phyloP scores from a whole-genome alignment of 148 eudicot species.

The Salicornia ramosissima region DNA sequence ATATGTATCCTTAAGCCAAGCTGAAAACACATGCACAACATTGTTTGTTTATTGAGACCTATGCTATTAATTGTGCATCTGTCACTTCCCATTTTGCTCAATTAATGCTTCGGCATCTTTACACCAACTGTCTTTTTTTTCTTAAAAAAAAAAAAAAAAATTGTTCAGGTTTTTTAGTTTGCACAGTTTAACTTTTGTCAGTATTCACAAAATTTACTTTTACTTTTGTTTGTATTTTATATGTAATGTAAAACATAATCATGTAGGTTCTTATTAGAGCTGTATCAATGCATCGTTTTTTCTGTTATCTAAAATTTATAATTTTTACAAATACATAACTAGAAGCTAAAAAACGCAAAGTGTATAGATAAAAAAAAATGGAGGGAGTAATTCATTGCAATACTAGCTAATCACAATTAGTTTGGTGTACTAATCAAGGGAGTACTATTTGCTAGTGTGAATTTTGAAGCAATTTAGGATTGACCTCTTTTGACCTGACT shows the following conservation, averaged over 20 bases:
- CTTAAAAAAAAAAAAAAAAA: too few relatives aligned
- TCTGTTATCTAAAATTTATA: too few relatives aligned
- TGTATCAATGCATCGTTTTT: too few relatives aligned
- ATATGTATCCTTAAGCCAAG: slow-evolving; percentile 24
- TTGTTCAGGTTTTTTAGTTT: too few relatives aligned
- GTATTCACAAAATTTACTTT: too few relatives aligned
- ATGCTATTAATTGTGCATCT: slow-evolving; percentile 10
- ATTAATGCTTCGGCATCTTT: slow-evolving; percentile 32
- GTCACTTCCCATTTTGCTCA: not conserved
- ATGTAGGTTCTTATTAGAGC: too few relatives aligned
- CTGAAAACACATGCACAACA: slow-evolving; percentile 24
- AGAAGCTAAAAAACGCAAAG: too few relatives aligned
- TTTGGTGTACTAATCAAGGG: slow-evolving; percentile 1
- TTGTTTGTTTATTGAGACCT: slow-evolving; percentile 17
- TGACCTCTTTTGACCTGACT: slow-evolving; percentile 22
- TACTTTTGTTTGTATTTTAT: too few relatives aligned
- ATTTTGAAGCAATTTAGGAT: slow-evolving; percentile 11
- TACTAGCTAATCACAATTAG: slow-evolving; percentile 10
- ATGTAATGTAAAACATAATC: too few relatives aligned
- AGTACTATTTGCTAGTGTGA: not conserved
- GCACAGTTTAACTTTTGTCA: not conserved
- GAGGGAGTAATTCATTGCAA: too few relatives aligned
- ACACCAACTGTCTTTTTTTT: slow-evolving; percentile 20
- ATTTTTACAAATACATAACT: too few relatives aligned
- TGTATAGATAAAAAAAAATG: not conserved